Evolutionary conservation across 129 eudicot species (phyloP).

Genomic region (Helianthus tuberosus): DNA sequence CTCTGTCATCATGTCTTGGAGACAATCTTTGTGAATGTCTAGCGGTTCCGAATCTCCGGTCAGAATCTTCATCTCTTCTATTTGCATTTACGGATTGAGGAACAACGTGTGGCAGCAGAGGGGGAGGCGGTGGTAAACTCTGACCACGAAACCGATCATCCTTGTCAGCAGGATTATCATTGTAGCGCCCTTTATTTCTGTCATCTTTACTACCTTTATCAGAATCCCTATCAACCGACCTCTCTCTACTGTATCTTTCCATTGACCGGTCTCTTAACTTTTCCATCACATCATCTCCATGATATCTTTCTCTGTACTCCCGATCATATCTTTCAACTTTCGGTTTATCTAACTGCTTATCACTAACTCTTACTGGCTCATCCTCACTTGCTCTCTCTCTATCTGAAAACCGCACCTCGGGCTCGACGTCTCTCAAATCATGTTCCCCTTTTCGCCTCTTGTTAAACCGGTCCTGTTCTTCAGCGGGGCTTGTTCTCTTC

Average conservation of each 20-base stretch:
- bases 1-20: conserved; percentile 94
- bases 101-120: conserved; percentile 82
- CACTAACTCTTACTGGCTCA: conserved; percentile 30
- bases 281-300: conserved; percentile 68
- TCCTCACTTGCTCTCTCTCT: conserved; percentile 57
- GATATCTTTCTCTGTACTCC: conserved; percentile 67
- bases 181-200: conserved; percentile 61
- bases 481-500: conserved; percentile 87
- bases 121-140: conserved; percentile 96
- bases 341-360: conserved; percentile 53
- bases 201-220: conserved; percentile 84
- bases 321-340: conserved; percentile 82
- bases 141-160: conserved; percentile 88
- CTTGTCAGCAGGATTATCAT: conserved; percentile 59
- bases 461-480: conserved; percentile 66
- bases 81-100: conserved; percentile 75
- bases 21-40: conserved; percentile 88
- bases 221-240: conserved; percentile 75
- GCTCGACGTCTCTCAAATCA: conserved; percentile 67
- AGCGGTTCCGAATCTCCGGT: conserved; percentile 69
- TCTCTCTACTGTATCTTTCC: conserved; percentile 88
- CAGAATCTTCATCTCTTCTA: conserved; percentile 87
- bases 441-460: conserved; percentile 83
- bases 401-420: conserved; percentile 64
- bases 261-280: conserved; percentile 82